Conservation (phyloP, 371 early-diverging fungal genomes). For the Mucor racemosus region DNA sequence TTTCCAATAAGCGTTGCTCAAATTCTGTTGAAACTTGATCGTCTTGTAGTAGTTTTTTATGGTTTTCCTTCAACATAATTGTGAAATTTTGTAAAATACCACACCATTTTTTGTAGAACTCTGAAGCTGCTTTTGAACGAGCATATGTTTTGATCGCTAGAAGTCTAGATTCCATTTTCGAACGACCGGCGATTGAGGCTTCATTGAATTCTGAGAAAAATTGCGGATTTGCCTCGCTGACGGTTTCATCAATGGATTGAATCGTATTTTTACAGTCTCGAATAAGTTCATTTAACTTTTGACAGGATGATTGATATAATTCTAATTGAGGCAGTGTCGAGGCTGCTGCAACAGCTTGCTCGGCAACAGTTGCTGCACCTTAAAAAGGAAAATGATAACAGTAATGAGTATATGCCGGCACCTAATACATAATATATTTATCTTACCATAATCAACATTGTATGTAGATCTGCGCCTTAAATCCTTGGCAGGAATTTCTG, state of each 20-base stretch:
- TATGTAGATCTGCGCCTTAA: slow-evolving; percentile 1
- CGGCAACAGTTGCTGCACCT: background rate
- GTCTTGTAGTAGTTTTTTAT: background rate
- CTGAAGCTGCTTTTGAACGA: background rate
- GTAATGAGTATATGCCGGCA: background rate
- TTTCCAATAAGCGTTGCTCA: background rate
- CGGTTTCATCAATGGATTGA: background rate
- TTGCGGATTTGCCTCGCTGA: slow-evolving; percentile 13
- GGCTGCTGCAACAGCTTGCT: slow-evolving; percentile 6
- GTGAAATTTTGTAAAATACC: background rate
- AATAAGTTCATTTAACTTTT: slow-evolving; percentile 7
- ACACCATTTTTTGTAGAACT: background rate
- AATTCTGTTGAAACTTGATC: background rate
- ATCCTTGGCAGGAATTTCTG: background rate
- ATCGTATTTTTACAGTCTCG: slow-evolving; percentile 4
- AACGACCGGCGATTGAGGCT: background rate
- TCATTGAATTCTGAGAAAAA: slow-evolving; percentile 15
- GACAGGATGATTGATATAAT: slow-evolving; percentile 9
- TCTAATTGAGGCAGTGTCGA: slow-evolving; percentile 13
- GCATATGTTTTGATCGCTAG: slow-evolving; percentile 2
- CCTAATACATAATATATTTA: background rate
- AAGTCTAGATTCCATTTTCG: background rate
- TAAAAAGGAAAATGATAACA: background rate
- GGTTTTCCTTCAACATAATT: background rate
- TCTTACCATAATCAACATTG: background rate